Base-by-base conservation (phyloP, 2,329 filamentous ascomycete genomes). In the Scolecobasidium constrictum region DNA sequence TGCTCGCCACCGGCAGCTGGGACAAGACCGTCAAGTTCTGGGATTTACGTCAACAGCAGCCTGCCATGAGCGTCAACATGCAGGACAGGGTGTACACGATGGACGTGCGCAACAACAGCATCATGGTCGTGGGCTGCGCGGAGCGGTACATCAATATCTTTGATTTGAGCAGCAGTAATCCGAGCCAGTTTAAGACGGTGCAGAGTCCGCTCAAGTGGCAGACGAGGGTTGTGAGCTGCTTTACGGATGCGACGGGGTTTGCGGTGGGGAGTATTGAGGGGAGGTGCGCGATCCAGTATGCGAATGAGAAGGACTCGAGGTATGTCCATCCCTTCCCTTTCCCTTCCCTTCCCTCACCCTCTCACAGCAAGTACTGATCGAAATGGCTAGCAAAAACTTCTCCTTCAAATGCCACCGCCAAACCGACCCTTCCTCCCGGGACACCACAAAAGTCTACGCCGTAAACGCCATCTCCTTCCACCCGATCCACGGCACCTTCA, bases 321-420 rank as follows among this genome's bases (percentile, higher is more conserved):
- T 64, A 57, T 45, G 52, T 44, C n/a, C n/a, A n/a, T n/a, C n/a
- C n/a, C n/a, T n/a, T n/a, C n/a, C n/a, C n/a, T n/a, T n/a, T 33
- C 16, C 19, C 15, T 5, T 18, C 19, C 9, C 37, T 19, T 23
- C 4, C 33, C 20, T 20, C 38, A 22, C 9, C 17, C 15, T 3
- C 6, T 21, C 22, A 12, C 20, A 16, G n/a, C 2, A 7, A 19
- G 28, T 5, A 31, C 40, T 41, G 12, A 46, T 17, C 18, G 21
- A 6, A 4, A 35, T 21, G 23, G 12, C 50, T 38, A 64, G 61
- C 49, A 83, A 81, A 56, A 96, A 98, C 69, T 98, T 98, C 71
- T 94, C 86, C 34, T 98, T 98, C 78, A 96, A 96, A 66, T 98
- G 92, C 65, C 92, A 98, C 63, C 87, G 92, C 46, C 86, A 94